Conservation (phyloP, 2,329 filamentous ascomycete genomes). For the Daldinia sp. region DNA sequence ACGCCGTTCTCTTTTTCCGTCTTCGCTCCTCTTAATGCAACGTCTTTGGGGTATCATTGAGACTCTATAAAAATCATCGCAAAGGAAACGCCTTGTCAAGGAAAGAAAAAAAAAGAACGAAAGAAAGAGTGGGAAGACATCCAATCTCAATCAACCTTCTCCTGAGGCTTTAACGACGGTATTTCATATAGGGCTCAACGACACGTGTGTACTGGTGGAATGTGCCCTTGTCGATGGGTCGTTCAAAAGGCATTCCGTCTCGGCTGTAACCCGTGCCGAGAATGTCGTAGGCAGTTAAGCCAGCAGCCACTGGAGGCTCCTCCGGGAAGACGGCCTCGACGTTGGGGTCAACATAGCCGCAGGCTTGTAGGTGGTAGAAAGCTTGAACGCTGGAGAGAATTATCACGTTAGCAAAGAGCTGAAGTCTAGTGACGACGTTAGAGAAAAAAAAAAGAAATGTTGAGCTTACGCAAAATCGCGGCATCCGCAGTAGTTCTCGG, state of each 20-base stretch:
- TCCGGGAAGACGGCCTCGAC: not conserved
- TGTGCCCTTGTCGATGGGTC: constrained; percentile 2
- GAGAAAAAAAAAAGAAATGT: too few relatives aligned
- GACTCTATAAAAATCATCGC: not conserved
- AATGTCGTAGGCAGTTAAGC: not conserved
- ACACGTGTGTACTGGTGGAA: not conserved
- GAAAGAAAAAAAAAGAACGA: not conserved
- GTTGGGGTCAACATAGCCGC: not conserved
- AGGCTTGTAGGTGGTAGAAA: not conserved
- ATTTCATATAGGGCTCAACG: not conserved
- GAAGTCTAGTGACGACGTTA: not conserved
- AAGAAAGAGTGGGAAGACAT: not conserved
- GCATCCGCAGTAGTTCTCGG: not conserved
- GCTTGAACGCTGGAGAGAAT: constrained; percentile 7
- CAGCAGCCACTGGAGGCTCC: not conserved
- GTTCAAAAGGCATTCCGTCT: not conserved
- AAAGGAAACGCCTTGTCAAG: not conserved
- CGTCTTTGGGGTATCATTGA: constrained; percentile 1
- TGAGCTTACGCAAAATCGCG: constrained; percentile 17
- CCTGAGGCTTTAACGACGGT: not conserved
- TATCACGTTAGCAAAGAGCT: not conserved
- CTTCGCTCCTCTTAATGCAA: not conserved
- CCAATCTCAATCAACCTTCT: not conserved
- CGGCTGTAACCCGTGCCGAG: not conserved
- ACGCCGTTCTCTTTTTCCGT: not conserved